phyloP scores from a whole-genome alignment of 805 yeast species.

The Osmozyma mogii region DNA sequence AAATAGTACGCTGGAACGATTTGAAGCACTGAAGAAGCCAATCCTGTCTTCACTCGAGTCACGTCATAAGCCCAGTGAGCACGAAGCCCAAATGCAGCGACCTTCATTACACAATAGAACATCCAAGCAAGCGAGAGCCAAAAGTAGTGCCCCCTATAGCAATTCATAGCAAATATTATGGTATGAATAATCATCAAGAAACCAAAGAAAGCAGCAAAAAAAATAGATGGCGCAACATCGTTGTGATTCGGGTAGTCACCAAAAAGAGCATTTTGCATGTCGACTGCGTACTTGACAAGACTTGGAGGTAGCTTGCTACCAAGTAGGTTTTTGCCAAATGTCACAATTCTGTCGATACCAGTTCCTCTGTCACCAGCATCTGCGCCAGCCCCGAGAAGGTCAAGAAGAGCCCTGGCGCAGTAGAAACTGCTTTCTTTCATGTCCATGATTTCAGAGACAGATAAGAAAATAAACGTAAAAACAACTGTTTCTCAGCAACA shows the following conservation, averaged over 20 bases:
- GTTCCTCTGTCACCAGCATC: slow-evolving; percentile 12
- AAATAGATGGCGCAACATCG: slow-evolving; percentile 55
- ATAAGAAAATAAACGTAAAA: too few relatives aligned
- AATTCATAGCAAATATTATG: slow-evolving; percentile 40
- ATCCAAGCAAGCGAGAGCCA: slow-evolving; percentile 46
- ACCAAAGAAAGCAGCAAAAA: slow-evolving; percentile 47
- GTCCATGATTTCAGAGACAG: too few relatives aligned
- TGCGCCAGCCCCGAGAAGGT: too few relatives aligned
- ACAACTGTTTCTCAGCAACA: too few relatives aligned
- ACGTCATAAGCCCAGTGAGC: slow-evolving; percentile 52
- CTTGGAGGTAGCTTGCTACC: slow-evolving; percentile 33
- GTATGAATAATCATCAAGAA: slow-evolving; percentile 42
- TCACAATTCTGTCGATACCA: slow-evolving; percentile 6
- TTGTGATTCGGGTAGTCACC: slow-evolving; percentile 51
- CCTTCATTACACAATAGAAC: slow-evolving; percentile 44
- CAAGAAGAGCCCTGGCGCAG: too few relatives aligned
- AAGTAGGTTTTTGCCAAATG: slow-evolving; percentile 14
- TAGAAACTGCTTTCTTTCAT: too few relatives aligned
- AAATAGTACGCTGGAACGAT: slow-evolving; percentile 52
- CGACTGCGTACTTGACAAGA: slow-evolving; percentile 29
- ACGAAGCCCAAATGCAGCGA: slow-evolving; percentile 54
- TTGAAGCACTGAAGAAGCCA: slow-evolving; percentile 48
- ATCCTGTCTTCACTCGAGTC: slow-evolving; percentile 39
- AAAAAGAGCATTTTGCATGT: slow-evolving; percentile 43
- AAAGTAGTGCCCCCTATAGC: slow-evolving; percentile 52